Base-by-base conservation (phyloP, 768 basidiomycete genomes). In the Suillus variegatus region DNA sequence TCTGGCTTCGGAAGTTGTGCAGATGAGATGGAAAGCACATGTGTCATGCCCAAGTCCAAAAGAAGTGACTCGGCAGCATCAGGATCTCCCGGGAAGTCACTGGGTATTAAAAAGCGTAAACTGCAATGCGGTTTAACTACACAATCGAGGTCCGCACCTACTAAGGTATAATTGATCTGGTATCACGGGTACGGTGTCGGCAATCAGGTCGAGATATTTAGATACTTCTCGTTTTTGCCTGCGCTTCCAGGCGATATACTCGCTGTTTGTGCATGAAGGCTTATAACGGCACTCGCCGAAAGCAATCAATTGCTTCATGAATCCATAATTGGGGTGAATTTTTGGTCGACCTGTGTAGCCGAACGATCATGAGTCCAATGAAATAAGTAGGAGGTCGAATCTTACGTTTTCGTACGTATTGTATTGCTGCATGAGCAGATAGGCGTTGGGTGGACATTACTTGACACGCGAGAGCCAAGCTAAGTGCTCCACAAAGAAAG, bases 191-290 rank as follows among this genome's bases (percentile, higher is more conserved):
- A 82, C 82, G 14, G 85, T 85, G 61, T 89, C 86, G 35, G 78
- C 73, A 60, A 88, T 71, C 38, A 81, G 74, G 66, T 83, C 85
- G 36, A 89, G 71, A 69, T 85, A 89, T 55, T 76, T 74, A 3
- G 81, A 82, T 51, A 86, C 85, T 40, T 85, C 82, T 64, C 84
- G 86, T 57, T 79, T 78, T 65, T 85, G 82, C 38, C 80, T 77
- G 14, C 85, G 82, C 70, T 84, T 86, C 88, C 88, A 90, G n/a
- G 82, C 74, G 5, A 80, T 79, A 65, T 90, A 90, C 22, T 76
- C 77, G 3, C 77, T 63, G 65, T 85, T 79, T 0, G 74, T 71
- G 32, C 77, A 77, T 1, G 77, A 79, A 0, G 85, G 82, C 25
- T 77, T 74, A 69, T 83, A 87, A 47, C 78, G 74, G 67, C 87